Conservation (phyloP, 257 asterid genomes). For the Capsicum rhomboideum region DNA sequence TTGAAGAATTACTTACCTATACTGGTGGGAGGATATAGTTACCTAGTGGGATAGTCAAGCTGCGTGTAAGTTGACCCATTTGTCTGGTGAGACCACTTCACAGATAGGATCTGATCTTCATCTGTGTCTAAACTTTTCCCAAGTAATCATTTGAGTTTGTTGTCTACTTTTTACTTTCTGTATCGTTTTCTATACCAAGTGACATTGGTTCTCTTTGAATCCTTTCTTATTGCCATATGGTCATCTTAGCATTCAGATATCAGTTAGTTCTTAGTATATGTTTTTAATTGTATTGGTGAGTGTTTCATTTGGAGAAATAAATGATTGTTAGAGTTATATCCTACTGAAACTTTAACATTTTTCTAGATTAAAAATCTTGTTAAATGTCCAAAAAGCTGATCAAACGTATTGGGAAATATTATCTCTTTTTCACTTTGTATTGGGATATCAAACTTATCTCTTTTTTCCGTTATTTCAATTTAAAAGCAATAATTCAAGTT, state of each 20-base stretch:
- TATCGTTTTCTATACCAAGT: neutral
- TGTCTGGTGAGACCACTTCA: neutral
- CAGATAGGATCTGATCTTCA: neutral
- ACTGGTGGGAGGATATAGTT: neutral
- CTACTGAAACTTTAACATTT: neutral
- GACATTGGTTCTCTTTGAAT: neutral
- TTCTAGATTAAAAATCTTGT: neutral
- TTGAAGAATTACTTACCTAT: neutral
- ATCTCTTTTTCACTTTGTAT: neutral
- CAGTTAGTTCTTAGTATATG: neutral
- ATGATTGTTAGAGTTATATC: neutral
- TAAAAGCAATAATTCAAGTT: neutral
- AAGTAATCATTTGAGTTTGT: neutral
- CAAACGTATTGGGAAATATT: neutral
- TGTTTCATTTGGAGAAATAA: neutral
- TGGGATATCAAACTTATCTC: no score
- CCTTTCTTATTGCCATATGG: neutral
- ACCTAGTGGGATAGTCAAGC: neutral
- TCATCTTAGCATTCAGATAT: neutral
- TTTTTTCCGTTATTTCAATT: neutral
- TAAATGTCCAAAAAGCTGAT: neutral
- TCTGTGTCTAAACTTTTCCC: neutral
- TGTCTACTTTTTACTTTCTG: neutral
- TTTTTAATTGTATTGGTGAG: neutral
- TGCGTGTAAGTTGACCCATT: neutral